Conservation (phyloP, 108 stramenopile species). For the Nannochloropsis salina region DNA sequence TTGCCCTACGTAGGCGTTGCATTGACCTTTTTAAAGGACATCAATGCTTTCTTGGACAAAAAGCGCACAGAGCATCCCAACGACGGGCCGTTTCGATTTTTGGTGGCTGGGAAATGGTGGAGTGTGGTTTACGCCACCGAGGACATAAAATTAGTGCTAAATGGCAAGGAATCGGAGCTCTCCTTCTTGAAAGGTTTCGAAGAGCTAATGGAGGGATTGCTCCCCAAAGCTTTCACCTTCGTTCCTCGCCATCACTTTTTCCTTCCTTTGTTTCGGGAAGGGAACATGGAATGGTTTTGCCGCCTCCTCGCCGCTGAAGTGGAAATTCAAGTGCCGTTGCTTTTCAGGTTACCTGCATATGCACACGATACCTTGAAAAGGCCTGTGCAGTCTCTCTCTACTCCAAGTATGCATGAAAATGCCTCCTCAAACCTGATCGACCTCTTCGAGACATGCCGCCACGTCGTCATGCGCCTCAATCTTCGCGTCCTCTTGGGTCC, state of each 20-base stretch:
- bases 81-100: background rate
- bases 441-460: conserved; percentile 5
- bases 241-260: conserved; percentile 8
- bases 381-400: conserved; percentile 22
- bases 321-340: background rate
- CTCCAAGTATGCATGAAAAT: conserved; percentile 30
- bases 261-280: background rate
- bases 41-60: background rate
- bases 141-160: conserved; percentile 18
- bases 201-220: background rate
- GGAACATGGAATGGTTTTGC: background rate
- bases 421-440: conserved; percentile 29
- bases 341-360: background rate
- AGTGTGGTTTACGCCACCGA: background rate
- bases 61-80: background rate
- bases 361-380: background rate
- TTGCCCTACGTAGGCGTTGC: background rate
- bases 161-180: background rate
- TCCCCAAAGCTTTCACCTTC: background rate
- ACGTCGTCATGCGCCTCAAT: conserved; percentile 13
- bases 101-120: background rate
- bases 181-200: conserved; percentile 17
- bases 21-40: background rate
- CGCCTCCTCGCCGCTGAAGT: background rate
- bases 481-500: background rate